Base-by-base conservation (phyloP, 495 filamentous ascomycete species). In the Hamigera avellanea region DNA sequence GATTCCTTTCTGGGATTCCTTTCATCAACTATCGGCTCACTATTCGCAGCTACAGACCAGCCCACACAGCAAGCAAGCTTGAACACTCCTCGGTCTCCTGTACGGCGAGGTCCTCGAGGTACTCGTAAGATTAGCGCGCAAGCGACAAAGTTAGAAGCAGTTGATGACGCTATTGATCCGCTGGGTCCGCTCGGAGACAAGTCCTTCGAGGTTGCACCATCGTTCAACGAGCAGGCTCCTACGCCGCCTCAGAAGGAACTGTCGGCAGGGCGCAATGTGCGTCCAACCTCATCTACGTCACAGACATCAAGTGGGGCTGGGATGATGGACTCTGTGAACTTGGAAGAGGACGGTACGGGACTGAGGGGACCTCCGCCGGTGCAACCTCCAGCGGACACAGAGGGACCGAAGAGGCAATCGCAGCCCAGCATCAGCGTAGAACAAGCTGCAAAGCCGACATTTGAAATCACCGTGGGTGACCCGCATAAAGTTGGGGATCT, bases 401-500 rank as follows among this genome's bases (percentile, higher is more conserved):
- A 59, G 25, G 40, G 37, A 4, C 42, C 54, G 21, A 69, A 73
- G 46, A 66, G 76, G 46, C 72, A 80, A 42, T 74, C 73, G 18
- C 81, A 85, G 44, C 83, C 86, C 19, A 91, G 85, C 52, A 71
- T 94, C 41, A 87, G 79, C 48, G 63, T 95, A 29, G 85, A 94
- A 53, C 83, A 88, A 60, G 88, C 91, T 33, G 78, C 86, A 26
- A 84, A 91, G 46, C 93, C 91, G 9, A 80, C 69, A 18, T 96
- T 96, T 56, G 68, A 84, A n/a, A 95, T 98, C 43, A 75, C 69
- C 1, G 91, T 98, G 9, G 91, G 91, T 29, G 91, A 98, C 66
- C 93, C 93, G 26, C 86, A 94, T 56, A 98, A 96, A 58, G 88
- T 98, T 38, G 93, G 91, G 29, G 91, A 96, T 60, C 61, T 95